phyloP scores from a whole-genome alignment of 306 rosid species.

The Glycine latifolia region DNA sequence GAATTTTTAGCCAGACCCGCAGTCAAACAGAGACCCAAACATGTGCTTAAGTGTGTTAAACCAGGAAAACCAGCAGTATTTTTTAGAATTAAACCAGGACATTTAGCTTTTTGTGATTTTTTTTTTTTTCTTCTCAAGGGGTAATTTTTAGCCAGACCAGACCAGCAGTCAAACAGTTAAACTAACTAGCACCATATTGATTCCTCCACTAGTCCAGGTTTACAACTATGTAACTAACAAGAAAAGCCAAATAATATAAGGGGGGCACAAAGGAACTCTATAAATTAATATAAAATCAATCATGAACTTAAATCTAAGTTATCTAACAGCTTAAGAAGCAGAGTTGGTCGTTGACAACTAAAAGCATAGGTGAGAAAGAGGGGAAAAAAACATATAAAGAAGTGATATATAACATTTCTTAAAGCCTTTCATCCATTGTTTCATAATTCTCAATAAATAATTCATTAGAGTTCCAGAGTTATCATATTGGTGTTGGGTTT shows the following conservation, averaged over 20 bases:
- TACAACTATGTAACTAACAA: background rate
- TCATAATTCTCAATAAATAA: constrained; percentile 4
- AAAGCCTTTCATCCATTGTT: background rate
- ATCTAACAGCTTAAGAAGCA: background rate
- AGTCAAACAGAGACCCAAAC: too few relatives aligned
- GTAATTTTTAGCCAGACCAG: background rate
- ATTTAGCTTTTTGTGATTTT: background rate
- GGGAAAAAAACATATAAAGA: background rate
- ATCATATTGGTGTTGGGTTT: background rate
- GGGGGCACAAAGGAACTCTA: background rate
- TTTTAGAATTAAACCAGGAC: background rate
- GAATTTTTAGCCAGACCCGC: background rate
- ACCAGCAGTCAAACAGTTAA: background rate
- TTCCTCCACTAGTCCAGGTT: background rate
- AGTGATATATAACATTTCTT: background rate
- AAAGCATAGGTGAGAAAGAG: background rate
- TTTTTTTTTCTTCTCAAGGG: background rate
- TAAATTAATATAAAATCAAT: background rate
- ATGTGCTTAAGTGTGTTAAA: background rate
- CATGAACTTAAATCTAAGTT: background rate
- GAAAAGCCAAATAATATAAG: background rate
- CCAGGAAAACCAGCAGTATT: background rate
- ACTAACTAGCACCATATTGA: constrained; percentile 5
- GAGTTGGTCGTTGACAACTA: constrained; percentile 15
- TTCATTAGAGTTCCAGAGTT: constrained; percentile 3